A percentile compares a stretch with the other conserved stretches of the same genome.
These are phyloP conservation scores for Musa balbisiana DNA, from an alignment of 202 grass and related monocot genomes.

Conservation along the genomic window DNA sequence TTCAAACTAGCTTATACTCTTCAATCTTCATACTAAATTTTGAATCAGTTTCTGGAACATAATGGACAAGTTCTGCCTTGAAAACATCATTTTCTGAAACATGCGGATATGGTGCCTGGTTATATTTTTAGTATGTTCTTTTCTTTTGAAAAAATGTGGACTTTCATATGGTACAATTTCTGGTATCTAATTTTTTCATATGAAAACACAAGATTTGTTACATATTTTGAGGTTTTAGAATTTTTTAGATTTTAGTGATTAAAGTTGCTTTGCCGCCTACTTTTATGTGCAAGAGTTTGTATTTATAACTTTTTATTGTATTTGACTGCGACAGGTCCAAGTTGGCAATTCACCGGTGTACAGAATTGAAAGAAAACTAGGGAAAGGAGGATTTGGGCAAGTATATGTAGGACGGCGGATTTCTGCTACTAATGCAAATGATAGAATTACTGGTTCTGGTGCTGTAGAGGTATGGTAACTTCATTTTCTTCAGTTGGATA, in stretches of 20 bases:
- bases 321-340: slow-evolving; percentile 47
- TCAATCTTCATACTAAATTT: no score
- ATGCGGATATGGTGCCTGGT: no score
- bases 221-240: background rate
- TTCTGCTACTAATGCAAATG: slow-evolving; percentile 28
- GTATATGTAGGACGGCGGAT: slow-evolving; percentile 89
- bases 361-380: slow-evolving; percentile 76
- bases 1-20: no score
- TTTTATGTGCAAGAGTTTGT: slow-evolving; percentile 18
- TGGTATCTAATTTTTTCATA: no score
- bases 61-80: no score
- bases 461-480: slow-evolving; percentile 55
- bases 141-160: no score
- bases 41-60: no score
- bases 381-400: slow-evolving; percentile 99
- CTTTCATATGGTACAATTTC: no score
- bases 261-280: background rate
- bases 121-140: no score
- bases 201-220: background rate
- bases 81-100: no score
- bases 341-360: slow-evolving; percentile 81
- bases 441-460: slow-evolving; percentile 34
- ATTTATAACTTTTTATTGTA: slow-evolving; percentile 20
- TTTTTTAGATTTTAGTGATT: no score
- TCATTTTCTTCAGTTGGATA: slow-evolving; percentile 7